Percentiles rank a stretch among this genome's conserved stretches.
Conservation (phyloP, 2,329 filamentous ascomycete genomes). For the Alternaria consortialis region DNA sequence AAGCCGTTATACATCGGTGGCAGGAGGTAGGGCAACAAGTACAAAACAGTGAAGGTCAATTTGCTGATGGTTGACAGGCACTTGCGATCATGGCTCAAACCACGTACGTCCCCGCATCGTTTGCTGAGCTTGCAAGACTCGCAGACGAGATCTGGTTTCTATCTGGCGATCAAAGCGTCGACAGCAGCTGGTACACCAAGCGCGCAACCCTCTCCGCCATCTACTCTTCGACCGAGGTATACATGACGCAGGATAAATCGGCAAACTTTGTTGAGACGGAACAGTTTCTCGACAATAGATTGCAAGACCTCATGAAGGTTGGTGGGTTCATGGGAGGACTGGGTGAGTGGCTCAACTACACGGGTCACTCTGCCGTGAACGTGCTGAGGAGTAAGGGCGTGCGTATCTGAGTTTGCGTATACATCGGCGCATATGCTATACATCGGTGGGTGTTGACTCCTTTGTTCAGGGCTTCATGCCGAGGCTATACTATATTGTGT, state of each 20-base stretch:
- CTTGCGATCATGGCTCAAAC: conserved; percentile 90
- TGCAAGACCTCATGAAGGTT: conserved; percentile 73
- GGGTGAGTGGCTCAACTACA: conserved; percentile 83
- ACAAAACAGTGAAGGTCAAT: conserved; percentile 16
- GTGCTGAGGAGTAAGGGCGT: conserved; percentile 87
- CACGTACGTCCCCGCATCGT: conserved; percentile 75
- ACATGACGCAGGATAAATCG: conserved; percentile 90
- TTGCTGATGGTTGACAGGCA: conserved; percentile 63
- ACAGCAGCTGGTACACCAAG: conserved; percentile 87
- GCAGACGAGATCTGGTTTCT: conserved; percentile 94
- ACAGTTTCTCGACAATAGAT: conserved; percentile 77
- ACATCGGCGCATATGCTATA: not conserved
- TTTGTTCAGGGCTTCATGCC: not conserved
- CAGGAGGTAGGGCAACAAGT: conserved; percentile 73
- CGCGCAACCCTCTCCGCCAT: conserved; percentile 69
- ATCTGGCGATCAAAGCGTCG: conserved; percentile 81
- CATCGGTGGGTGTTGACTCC: not conserved
- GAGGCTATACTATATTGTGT: not conserved
- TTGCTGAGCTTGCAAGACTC: conserved; percentile 80
- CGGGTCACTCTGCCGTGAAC: conserved; percentile 78
- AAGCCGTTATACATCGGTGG: conserved; percentile 77
- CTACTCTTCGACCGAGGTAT: conserved; percentile 81
- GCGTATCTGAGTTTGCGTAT: conserved; percentile 66
- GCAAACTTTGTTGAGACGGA: conserved; percentile 78
- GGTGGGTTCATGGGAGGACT: conserved; percentile 70